phyloP scores from a whole-genome alignment of 2,329 filamentous ascomycete species.

The Monosporascus sp. region DNA sequence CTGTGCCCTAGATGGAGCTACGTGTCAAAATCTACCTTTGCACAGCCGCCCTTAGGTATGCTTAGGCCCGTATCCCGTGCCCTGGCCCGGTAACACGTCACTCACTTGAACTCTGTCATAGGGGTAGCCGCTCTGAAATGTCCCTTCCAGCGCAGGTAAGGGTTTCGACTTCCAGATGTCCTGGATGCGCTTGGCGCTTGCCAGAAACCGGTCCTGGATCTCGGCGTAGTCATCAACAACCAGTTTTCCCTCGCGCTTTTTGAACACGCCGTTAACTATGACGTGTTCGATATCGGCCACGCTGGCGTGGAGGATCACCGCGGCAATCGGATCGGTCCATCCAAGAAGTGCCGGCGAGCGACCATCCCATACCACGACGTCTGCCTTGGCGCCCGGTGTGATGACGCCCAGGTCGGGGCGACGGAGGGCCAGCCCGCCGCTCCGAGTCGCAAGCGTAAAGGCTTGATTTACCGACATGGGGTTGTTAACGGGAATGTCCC shows the following conservation, averaged over 20 bases:
- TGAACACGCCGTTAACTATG: conserved; percentile 40
- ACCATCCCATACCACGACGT: conserved; percentile 46
- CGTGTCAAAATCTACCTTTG: too few relatives aligned
- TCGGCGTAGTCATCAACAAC: conserved; percentile 14
- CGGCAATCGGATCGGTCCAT: conserved; percentile 48
- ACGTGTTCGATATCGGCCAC: conserved; percentile 46
- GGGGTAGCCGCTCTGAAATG: conserved; percentile 9
- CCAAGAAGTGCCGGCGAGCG: conserved; percentile 42
- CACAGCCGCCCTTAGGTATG: background rate
- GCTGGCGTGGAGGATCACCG: conserved; percentile 47
- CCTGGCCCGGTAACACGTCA: conserved; percentile 5
- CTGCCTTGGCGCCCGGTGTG: conserved; percentile 41
- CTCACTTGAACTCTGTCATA: conserved; percentile 4
- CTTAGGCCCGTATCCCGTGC: conserved; percentile 7
- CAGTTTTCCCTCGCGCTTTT: conserved; percentile 36
- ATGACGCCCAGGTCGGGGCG: conserved; percentile 44
- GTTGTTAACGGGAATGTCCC: conserved; percentile 39
- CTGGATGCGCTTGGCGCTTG: conserved; percentile 27
- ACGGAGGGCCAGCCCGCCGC: conserved; percentile 45
- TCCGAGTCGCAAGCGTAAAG: conserved; percentile 49
- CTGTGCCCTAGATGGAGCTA: too few relatives aligned
- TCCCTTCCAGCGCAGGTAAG: conserved; percentile 15
- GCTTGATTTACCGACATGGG: conserved; percentile 51
- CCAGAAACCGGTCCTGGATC: conserved; percentile 24
- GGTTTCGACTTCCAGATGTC: conserved; percentile 15